Evolutionary conservation across 805 yeast species (phyloP).

Genomic region (Pichia heedii): DNA sequence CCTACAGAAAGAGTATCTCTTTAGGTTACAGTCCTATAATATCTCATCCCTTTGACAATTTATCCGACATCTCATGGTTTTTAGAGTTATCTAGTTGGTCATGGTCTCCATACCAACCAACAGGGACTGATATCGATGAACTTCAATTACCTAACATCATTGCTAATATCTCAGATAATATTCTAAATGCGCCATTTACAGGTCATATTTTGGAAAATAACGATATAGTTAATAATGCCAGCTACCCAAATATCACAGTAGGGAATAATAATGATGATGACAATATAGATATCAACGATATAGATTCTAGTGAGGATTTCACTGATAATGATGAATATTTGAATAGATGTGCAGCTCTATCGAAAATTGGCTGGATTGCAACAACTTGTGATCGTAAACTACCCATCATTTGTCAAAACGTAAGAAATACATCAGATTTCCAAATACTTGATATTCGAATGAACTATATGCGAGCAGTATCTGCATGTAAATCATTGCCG

Average conservation of each 20-base stretch:
- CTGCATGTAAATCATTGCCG: constrained; percentile 18
- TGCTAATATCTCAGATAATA: background rate
- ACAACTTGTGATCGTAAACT: constrained; percentile 53
- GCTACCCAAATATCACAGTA: background rate
- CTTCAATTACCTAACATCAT: background rate
- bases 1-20: constrained; percentile 32
- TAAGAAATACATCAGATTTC: constrained; percentile 36
- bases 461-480: constrained; percentile 38
- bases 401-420: constrained; percentile 48
- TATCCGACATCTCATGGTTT: constrained; percentile 24
- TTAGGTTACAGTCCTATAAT: constrained; percentile 67
- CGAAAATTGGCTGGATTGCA: constrained; percentile 51
- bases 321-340: constrained; percentile 15
- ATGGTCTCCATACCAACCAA: constrained; percentile 59
- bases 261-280: background rate
- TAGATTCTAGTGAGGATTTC: too few species aligned
- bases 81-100: constrained; percentile 51
- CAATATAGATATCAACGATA: constrained; percentile 1
- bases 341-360: constrained; percentile 34
- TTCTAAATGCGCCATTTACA: background rate
- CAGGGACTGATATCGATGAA: constrained; percentile 6
- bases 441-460: constrained; percentile 24
- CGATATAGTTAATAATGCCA: background rate
- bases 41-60: constrained; percentile 26
- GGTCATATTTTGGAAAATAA: background rate